Base-by-base conservation (phyloP, 306 rosid genomes). In the Gastrolobium villosum region DNA sequence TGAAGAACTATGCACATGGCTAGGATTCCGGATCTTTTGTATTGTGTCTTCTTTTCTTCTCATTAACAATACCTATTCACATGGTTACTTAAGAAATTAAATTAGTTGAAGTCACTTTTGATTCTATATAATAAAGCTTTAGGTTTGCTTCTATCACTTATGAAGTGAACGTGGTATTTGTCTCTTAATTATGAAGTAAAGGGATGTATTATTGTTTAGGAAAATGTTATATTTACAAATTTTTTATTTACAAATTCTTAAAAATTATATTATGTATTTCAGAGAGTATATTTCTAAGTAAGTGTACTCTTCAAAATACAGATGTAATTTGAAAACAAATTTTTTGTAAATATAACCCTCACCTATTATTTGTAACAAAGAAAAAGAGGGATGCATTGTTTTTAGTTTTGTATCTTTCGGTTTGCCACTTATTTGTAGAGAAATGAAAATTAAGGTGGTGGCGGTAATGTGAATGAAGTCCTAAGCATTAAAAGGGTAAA, bases 1-100 rank as follows among this genome's bases (percentile, higher is more conserved):
- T 56, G 63, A 70, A 61, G 4, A 65, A 35, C 32, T 7, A 13
- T 56, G 1, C 40, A 76, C 5, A 36, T 59, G 75, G 80, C 82
- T 45, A 54, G 7, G 52, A 71, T 78, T 81, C 36, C 67, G 76
- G 81, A 72, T 65, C 55, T 32, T 8, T 52, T 6, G 26, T n/a
- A 6, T 39, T 7, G 34, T 31, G 8, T 53, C 40, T 52, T 35
- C 52, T 11, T 52, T 63, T 40, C 61, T 74, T 52, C 35, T 15
- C 62, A 7, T 41, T 32, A 5, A 55, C 63, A 44, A 10, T 49
- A 55, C 55, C 79, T 76, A 43, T 84, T 66, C 83, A 62, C 79
- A 59, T 82, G 82, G 79, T 75, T 70, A 45, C 76, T 85, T 81
- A 1, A 61, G 14, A 74, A 50, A 70, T 4, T 62, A 70, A 65